A percentile compares a stretch with the other conserved stretches of the same genome.
These are phyloP conservation scores for Entomophthora muscae DNA, from an alignment of 371 early-diverging fungal genomes.

Conservation along the genomic window DNA sequence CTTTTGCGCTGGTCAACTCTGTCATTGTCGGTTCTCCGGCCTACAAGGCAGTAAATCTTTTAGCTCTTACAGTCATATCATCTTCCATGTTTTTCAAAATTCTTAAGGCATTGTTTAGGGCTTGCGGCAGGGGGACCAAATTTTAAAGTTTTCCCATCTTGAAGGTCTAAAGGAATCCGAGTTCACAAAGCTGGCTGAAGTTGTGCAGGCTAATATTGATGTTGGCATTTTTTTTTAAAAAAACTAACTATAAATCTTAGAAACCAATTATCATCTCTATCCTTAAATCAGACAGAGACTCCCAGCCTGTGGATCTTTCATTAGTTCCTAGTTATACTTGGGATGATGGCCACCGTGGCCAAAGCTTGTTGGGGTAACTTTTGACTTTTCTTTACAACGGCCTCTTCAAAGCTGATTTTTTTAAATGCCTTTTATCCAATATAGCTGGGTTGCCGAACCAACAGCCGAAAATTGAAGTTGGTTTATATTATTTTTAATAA, in stretches of 20 bases:
- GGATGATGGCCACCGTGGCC: not conserved
- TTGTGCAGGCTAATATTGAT: not conserved
- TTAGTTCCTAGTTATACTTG: not conserved
- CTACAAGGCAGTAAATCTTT: constrained; percentile 3
- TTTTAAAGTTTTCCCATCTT: not conserved
- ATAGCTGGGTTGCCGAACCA: not conserved
- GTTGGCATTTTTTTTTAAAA: not conserved
- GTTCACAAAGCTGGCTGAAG: not conserved
- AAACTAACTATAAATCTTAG: not conserved
- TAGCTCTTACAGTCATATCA: too few species aligned
- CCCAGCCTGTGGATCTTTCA: not conserved
- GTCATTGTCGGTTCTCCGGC: not conserved
- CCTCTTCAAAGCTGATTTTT: not conserved
- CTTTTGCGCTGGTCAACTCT: not conserved
- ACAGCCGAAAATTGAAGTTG: not conserved
- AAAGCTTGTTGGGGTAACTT: not conserved
- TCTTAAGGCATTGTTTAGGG: not conserved
- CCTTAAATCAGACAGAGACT: not conserved
- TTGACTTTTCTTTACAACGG: not conserved
- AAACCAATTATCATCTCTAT: not conserved
- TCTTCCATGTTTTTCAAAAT: not conserved
- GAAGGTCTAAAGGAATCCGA: not conserved
- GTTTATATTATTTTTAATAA: not conserved
- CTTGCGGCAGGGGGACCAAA: not conserved
- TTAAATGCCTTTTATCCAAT: not conserved